Evolutionary conservation across 345 rosid genomes (phyloP), one percentile per base, ranked within the genome.

Genomic region (Isatis tinctoria): DNA sequence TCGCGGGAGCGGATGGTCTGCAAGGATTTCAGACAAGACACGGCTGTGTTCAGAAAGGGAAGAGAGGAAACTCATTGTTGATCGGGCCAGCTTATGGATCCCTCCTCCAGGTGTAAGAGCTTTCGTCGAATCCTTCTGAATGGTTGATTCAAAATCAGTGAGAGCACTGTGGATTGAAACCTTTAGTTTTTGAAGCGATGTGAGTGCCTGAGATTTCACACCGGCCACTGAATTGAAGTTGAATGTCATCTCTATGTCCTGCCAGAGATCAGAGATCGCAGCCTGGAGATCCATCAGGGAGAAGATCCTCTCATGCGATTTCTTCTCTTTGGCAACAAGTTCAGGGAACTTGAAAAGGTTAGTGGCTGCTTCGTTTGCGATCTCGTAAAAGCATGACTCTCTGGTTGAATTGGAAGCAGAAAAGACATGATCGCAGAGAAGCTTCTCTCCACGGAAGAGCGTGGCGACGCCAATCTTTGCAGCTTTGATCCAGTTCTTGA

Each of bases 271-370:
- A 13, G 77, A 79, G 26, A 88, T 77, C 3, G 86, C 81, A 48
- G 82, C 84, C 53, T 90, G 85, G 57, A 95, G 88, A 65, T 92
- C 90, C 62, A 95, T 79, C 3, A 84, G 65, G 39, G 57, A 77
- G 83, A 86, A 86, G 73, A 92, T 81, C 72, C 82, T 86, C 73
- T 85, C 92, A 0, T 80, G 84, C 0, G 81, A 61, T 57, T 80
- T 85, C 79, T 88, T 92, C 60, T 78, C 73, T 75, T 85, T 92
- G 16, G 92, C 72, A 26, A 90, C 78, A 48, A 83, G 41, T 62
- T 88, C 90, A 4, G 97, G 90, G 75, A 92, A 86, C 80, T 77
- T 78, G 81, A 95, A 92, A 60, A 95, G 82, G 61, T 79, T 68
- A 20, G 69, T 39, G 3, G 96, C 97, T 39, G 83, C 96, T 69